Percentiles rank a stretch among this genome's conserved stretches.
Conservation (phyloP, 768 basidiomycete genomes). For the Chalciporus sphaerocephalus region DNA sequence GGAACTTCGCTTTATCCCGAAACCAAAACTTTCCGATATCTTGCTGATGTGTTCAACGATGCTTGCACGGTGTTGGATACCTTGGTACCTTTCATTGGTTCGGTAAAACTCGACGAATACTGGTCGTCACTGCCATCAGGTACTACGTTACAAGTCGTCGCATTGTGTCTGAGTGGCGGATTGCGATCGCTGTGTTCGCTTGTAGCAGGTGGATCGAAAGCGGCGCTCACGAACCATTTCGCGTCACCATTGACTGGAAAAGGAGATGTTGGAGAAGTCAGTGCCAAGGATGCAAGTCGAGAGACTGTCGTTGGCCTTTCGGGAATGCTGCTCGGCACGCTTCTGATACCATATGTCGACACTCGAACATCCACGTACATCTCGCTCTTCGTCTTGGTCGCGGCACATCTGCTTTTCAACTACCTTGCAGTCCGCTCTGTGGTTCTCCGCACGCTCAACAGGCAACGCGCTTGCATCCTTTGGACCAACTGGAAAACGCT, state of each 20-base stretch:
- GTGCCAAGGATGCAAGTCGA: constrained; percentile 68
- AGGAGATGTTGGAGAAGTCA: constrained; percentile 67
- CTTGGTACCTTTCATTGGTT: constrained; percentile 51
- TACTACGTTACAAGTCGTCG: constrained; percentile 38
- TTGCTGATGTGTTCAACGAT: constrained; percentile 67
- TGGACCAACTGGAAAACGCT: constrained; percentile 36
- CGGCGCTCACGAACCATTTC: constrained; percentile 65
- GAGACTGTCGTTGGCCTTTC: constrained; percentile 65
- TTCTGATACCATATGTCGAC: constrained; percentile 54
- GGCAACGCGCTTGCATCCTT: constrained; percentile 51
- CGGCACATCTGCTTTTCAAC: constrained; percentile 53
- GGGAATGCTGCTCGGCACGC: constrained; percentile 60
- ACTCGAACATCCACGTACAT: constrained; percentile 46
- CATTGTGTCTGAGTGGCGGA: constrained; percentile 56
- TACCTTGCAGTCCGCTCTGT: constrained; percentile 58
- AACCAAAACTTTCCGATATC: constrained; percentile 63
- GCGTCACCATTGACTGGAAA: constrained; percentile 45
- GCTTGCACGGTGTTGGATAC: constrained; percentile 55
- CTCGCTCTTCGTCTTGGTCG: constrained; percentile 47
- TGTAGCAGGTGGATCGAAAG: constrained; percentile 66
- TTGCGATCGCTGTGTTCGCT: constrained; percentile 57
- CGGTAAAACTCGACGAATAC: constrained; percentile 23
- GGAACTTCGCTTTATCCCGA: constrained; percentile 66
- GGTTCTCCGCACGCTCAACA: constrained; percentile 53
- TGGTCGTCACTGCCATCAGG: constrained; percentile 33